phyloP scores from a whole-genome alignment of 2,329 filamentous ascomycete species.

The Pseudogymnoascus sp. region DNA sequence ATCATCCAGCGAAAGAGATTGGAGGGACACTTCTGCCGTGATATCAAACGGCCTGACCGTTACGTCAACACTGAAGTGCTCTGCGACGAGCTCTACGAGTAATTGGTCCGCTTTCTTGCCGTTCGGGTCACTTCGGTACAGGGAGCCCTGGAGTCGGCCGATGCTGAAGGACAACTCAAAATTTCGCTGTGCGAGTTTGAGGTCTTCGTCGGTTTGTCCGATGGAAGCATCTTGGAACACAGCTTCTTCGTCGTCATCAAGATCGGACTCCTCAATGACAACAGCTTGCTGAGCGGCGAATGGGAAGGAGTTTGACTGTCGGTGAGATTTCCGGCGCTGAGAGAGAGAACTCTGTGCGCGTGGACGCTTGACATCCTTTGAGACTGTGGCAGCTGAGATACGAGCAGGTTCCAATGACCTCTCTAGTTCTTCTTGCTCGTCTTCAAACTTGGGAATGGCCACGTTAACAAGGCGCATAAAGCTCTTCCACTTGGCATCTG shows the following conservation, averaged over 20 bases:
- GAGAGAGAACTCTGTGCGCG: conserved; percentile 23
- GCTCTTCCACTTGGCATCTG: conserved; percentile 93
- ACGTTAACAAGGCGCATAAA: conserved; percentile 95
- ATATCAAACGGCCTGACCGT: conserved; percentile 87
- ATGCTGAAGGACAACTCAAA: conserved; percentile 98
- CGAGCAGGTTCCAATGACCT: neutral
- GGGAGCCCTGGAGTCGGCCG: conserved; percentile 83
- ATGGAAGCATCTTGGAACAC: conserved; percentile 60
- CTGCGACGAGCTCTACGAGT: conserved; percentile 83
- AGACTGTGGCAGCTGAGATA: neutral
- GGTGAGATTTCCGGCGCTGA: conserved; percentile 36
- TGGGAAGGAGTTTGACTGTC: conserved; percentile 64
- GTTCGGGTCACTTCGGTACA: conserved; percentile 79
- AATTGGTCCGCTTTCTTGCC: conserved; percentile 68
- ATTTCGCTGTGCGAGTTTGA: conserved; percentile 76
- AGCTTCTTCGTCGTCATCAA: conserved; percentile 54
- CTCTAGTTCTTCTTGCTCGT: conserved; percentile 32
- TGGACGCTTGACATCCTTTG: conserved; percentile 15
- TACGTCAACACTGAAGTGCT: conserved; percentile 79
- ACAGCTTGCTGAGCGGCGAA: conserved; percentile 68
- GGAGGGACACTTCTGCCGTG: conserved; percentile 81
- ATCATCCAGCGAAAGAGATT: conserved; percentile 83
- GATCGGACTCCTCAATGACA: conserved; percentile 50
- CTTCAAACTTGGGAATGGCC: conserved; percentile 76
- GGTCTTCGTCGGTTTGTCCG: conserved; percentile 42